Evolutionary conservation across 306 rosid species (phyloP).

Genomic region (Elaeagnus macrophylla): DNA sequence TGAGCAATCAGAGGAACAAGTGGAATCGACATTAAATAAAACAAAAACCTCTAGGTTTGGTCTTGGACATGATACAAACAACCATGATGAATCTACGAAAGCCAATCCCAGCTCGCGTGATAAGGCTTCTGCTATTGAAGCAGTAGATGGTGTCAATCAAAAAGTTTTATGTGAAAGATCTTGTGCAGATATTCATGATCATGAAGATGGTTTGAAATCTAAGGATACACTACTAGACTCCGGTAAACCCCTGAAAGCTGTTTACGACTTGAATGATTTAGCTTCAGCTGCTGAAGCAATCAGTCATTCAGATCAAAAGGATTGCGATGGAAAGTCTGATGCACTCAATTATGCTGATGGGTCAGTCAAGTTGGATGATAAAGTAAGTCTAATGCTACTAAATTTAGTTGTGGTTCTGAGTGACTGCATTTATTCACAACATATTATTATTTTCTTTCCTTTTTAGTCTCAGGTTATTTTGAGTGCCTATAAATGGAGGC

Average conservation of each 20-base stretch:
- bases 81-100: background rate
- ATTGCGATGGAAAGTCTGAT: background rate
- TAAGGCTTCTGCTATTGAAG: background rate
- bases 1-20: constrained; percentile 8
- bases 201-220: too few species aligned
- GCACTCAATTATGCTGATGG: background rate
- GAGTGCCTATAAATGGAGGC: background rate
- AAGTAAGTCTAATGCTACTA: constrained; percentile 20
- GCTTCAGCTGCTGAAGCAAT: background rate
- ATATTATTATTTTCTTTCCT: background rate
- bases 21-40: constrained; percentile 6
- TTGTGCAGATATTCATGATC: background rate
- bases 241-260: background rate
- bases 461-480: background rate
- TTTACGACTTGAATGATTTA: background rate
- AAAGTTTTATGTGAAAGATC: constrained; percentile 3
- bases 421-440: background rate
- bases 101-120: background rate
- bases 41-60: constrained; percentile 7
- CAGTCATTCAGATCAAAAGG: constrained; percentile 1
- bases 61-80: background rate
- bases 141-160: background rate
- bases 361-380: constrained; percentile 13
- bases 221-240: background rate
- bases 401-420: background rate